A percentile compares a stretch with the other conserved stretches of the same genome.
Conservation (phyloP, 148 eudicot species). For the Dysphania ambrosioides region DNA sequence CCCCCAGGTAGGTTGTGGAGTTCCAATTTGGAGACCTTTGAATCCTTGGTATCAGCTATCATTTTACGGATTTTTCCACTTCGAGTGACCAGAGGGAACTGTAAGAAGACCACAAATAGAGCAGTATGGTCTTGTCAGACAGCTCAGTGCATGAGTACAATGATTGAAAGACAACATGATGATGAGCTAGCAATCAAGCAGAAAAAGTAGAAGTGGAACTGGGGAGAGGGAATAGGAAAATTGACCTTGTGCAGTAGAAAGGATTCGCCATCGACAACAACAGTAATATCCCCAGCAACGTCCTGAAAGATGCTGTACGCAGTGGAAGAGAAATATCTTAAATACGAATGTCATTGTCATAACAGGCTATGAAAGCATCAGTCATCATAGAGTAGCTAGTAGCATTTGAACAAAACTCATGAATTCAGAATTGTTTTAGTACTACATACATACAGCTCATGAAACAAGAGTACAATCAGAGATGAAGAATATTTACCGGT, state of each 20-base stretch:
- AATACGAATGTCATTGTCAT: not conserved
- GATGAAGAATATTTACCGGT: constrained; percentile 22
- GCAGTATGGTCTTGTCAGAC: constrained; percentile 10
- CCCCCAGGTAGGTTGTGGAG: constrained; percentile 61
- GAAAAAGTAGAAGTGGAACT: not conserved
- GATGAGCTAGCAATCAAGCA: too few relatives aligned
- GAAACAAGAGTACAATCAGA: not conserved
- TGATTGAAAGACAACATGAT: not conserved
- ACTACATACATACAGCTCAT: not conserved
- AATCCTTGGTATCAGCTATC: constrained; percentile 50
- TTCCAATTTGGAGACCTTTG: constrained; percentile 40
- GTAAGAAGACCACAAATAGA: constrained; percentile 10
- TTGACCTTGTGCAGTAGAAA: constrained; percentile 69
- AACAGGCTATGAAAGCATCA: not conserved
- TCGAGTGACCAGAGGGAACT: constrained; percentile 71
- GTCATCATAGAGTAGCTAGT: too few relatives aligned
- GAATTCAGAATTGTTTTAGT: too few relatives aligned
- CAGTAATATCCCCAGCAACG: constrained; percentile 65
- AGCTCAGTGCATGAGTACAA: not conserved
- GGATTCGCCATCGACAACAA: constrained; percentile 58
- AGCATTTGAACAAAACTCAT: not conserved
- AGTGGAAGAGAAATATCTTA: not conserved
- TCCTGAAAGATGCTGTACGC: constrained; percentile 61
- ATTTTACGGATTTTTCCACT: constrained; percentile 65
- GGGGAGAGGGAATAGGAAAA: not conserved